These are phyloP conservation scores for Golubevia pallescens DNA, from an alignment of 1,284 basidiomycete genomes.

Conservation along the genomic window DNA sequence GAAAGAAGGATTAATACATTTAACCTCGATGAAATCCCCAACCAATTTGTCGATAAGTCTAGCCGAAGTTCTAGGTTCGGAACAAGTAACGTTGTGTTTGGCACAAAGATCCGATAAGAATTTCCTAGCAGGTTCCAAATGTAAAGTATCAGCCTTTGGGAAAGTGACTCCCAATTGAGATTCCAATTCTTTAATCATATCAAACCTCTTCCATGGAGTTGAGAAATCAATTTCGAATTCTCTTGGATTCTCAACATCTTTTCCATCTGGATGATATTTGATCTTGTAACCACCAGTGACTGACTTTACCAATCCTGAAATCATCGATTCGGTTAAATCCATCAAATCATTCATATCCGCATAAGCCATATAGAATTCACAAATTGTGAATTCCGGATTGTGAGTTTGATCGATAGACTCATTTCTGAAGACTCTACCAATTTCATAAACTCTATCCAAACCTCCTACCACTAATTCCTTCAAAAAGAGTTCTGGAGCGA, in stretches of 20 bases:
- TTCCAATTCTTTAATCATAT: constrained; percentile 95
- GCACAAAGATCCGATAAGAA: constrained; percentile 83
- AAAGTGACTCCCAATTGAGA: constrained; percentile 91
- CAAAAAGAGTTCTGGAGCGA: constrained; percentile 96
- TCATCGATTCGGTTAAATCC: constrained; percentile 91
- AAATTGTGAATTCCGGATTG: constrained; percentile 96
- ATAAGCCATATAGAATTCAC: constrained; percentile 99
- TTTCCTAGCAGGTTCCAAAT: constrained; percentile 85
- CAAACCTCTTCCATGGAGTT: constrained; percentile 97
- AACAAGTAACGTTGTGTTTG: constrained; percentile 93
- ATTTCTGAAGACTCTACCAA: constrained; percentile 96
- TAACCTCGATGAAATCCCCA: constrained; percentile 94
- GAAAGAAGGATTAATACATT: constrained; percentile 95
- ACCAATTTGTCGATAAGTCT: constrained; percentile 96
- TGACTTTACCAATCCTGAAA: constrained; percentile 89
- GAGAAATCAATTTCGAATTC: constrained; percentile 85
- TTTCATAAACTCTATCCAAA: constrained; percentile 96
- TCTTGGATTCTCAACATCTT: constrained; percentile 71
- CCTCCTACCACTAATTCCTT: constrained; percentile 98
- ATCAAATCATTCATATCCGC: constrained; percentile 99
- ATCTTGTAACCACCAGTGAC: constrained; percentile 85
- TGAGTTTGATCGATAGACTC: constrained; percentile 98
- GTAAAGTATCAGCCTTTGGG: constrained; percentile 88
- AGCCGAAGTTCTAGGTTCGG: constrained; percentile 93
- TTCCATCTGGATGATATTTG: constrained; percentile 90